Evolutionary conservation across 768 basidiomycete genomes (phyloP).

Genomic region (Amanita thiersii): DNA sequence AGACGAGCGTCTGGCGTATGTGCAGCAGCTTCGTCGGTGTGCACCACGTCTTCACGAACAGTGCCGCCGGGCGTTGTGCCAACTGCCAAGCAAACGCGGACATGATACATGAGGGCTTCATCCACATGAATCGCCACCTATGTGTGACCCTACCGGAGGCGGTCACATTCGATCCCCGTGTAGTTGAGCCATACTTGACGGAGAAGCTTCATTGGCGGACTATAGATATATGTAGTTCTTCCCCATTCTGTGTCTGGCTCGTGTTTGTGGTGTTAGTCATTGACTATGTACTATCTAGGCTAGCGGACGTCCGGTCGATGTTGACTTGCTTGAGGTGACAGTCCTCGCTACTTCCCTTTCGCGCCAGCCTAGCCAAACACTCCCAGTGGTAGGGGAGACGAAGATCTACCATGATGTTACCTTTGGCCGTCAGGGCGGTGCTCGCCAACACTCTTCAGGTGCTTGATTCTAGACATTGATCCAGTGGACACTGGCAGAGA

Average conservation of each 20-base stretch:
- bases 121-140: conserved; percentile 33
- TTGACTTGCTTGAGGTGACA: conserved; percentile 13
- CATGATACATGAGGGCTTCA: conserved; percentile 31
- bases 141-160: conserved; percentile 25
- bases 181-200: conserved; percentile 31
- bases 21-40: conserved; percentile 32
- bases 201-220: conserved; percentile 33
- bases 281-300: conserved; percentile 5
- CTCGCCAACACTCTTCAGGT: neutral
- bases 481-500: too few relatives aligned
- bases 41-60: conserved; percentile 33
- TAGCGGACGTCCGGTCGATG: conserved; percentile 3
- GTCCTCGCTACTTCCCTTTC: conserved; percentile 11
- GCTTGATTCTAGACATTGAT: too few relatives aligned
- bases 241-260: too few relatives aligned
- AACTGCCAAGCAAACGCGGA: conserved; percentile 28
- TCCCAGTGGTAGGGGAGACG: conserved; percentile 2
- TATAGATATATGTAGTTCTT: conserved; percentile 23
- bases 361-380: conserved; percentile 8
- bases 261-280: too few relatives aligned
- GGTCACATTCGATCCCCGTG: too few relatives aligned
- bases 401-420: neutral
- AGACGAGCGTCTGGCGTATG: conserved; percentile 27
- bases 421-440: neutral
- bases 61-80: conserved; percentile 24